These are phyloP conservation scores for Daldinia decipiens DNA, from an alignment of 495 filamentous ascomycete species.

Conservation along the genomic window DNA sequence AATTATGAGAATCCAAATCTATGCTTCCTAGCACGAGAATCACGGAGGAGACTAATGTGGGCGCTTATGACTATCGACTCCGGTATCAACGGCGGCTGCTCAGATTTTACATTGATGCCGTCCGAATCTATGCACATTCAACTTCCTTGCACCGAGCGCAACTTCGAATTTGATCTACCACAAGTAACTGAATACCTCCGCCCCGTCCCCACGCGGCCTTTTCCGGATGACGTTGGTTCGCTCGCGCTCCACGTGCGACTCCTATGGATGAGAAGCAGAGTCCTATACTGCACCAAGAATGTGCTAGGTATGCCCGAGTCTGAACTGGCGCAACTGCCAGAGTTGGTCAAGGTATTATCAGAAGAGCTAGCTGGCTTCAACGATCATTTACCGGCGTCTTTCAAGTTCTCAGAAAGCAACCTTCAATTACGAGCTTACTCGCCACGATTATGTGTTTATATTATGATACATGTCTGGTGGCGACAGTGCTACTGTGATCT, in stretches of 20 bases:
- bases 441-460: constrained; percentile 56
- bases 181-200: constrained; percentile 57
- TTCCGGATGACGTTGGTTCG: constrained; percentile 60
- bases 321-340: constrained; percentile 53
- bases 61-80: constrained; percentile 62
- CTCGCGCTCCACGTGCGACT: constrained; percentile 61
- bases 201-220: constrained; percentile 48
- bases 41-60: constrained; percentile 63
- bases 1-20: constrained; percentile 60
- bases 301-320: constrained; percentile 47
- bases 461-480: constrained; percentile 65
- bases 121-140: constrained; percentile 58
- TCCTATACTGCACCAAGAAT: constrained; percentile 56
- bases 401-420: constrained; percentile 60
- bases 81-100: constrained; percentile 55
- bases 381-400: constrained; percentile 56
- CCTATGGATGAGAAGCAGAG: constrained; percentile 57
- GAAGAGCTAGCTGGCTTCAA: constrained; percentile 58
- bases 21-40: constrained; percentile 61
- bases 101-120: constrained; percentile 58
- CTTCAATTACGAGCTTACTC: constrained; percentile 62
- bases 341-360: constrained; percentile 52
- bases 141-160: constrained; percentile 62
- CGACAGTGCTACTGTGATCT: constrained; percentile 62
- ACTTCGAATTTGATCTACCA: constrained; percentile 63